Conservation (phyloP, 2,329 filamentous ascomycete genomes). For the Pseudogymnoascus verrucosus region DNA sequence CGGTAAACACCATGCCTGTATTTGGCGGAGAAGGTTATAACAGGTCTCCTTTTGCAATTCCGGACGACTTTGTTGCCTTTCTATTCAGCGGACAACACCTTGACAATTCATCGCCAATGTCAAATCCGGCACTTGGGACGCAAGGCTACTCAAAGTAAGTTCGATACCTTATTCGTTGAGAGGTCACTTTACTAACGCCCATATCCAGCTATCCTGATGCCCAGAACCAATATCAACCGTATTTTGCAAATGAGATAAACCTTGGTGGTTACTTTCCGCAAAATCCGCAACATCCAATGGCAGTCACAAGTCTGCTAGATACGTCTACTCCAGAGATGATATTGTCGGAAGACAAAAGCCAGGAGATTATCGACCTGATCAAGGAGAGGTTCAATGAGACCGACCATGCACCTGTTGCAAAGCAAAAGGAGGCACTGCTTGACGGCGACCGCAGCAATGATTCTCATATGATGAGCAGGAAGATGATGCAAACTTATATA, state of each 20-base stretch:
- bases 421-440: slow-evolving; percentile 67
- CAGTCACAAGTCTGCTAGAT: slow-evolving; percentile 77
- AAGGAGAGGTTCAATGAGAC: slow-evolving; percentile 73
- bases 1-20: slow-evolving; percentile 67
- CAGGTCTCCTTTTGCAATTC: slow-evolving; percentile 78
- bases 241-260: slow-evolving; percentile 40
- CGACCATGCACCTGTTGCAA: slow-evolving; percentile 63
- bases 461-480: slow-evolving; percentile 65
- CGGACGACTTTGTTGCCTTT: slow-evolving; percentile 80
- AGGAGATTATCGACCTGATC: slow-evolving; percentile 76
- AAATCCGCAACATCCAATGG: slow-evolving; percentile 71
- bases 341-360: slow-evolving; percentile 80
- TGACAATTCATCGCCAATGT: slow-evolving; percentile 43
- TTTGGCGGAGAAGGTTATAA: slow-evolving; percentile 75
- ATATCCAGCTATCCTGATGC: slow-evolving; percentile 44
- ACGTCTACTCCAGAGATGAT: slow-evolving; percentile 70
- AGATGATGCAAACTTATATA: slow-evolving; percentile 95
- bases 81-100: slow-evolving; percentile 64
- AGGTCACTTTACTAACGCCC: slow-evolving; percentile 8
- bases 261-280: slow-evolving; percentile 51
- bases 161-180: neutral
- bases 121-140: slow-evolving; percentile 42
- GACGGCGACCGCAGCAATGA: slow-evolving; percentile 66
- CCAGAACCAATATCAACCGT: slow-evolving; percentile 43
- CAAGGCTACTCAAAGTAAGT: slow-evolving; percentile 44